phyloP scores from a whole-genome alignment of 345 rosid genomes.

The Gossypium stocksii region DNA sequence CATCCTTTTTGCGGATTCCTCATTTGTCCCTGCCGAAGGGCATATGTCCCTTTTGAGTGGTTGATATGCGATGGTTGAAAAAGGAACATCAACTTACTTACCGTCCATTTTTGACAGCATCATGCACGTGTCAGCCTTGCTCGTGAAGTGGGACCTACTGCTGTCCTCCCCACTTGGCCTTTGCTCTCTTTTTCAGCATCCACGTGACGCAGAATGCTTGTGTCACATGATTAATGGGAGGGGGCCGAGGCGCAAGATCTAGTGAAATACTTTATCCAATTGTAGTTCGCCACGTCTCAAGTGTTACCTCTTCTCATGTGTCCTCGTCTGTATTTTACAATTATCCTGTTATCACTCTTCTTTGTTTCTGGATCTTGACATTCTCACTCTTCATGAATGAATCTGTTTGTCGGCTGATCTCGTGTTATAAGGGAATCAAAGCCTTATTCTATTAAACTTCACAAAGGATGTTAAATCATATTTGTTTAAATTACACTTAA shows the following conservation, averaged over 20 bases:
- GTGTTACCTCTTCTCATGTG: constrained; percentile 30
- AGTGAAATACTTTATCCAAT: neutral
- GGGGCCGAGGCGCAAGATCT: neutral
- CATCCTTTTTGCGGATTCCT: too few species aligned
- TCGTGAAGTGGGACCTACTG: constrained; percentile 38
- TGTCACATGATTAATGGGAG: constrained; percentile 33
- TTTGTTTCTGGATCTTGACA: neutral
- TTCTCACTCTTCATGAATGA: neutral
- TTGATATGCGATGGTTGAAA: neutral
- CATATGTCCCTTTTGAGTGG: constrained; percentile 16
- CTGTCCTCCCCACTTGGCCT: neutral
- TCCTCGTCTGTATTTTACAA: neutral
- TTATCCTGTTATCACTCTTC: neutral
- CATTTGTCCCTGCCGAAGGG: neutral
- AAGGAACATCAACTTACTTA: constrained; percentile 20
- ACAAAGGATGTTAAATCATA: too few species aligned
- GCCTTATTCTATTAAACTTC: too few species aligned
- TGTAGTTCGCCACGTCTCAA: constrained; percentile 20
- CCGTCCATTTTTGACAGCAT: constrained; percentile 8
- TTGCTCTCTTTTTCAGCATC: constrained; percentile 26
- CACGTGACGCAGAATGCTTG: constrained; percentile 46
- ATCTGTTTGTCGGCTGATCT: neutral
- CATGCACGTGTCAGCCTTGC: constrained; percentile 40
- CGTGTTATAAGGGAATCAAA: neutral
- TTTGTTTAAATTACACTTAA: too few species aligned